Evolutionary conservation across 2,329 filamentous ascomycete species (phyloP), one percentile per base, ranked within the genome.

Genomic region (Cladorrhinum sp.): DNA sequence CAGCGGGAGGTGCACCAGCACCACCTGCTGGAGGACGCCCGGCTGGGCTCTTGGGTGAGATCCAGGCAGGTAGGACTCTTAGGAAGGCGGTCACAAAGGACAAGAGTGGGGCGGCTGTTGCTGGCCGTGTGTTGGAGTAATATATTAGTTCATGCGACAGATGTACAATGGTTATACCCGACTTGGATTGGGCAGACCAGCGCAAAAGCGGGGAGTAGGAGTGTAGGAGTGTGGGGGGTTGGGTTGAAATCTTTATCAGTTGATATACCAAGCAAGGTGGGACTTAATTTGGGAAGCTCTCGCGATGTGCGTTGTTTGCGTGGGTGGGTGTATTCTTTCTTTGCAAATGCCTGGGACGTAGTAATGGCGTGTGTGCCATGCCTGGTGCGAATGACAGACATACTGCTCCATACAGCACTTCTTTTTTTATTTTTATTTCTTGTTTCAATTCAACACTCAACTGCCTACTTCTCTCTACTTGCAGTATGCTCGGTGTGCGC

Each of bases 61-160:
- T 99, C 64, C 87, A 94, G 72, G 77, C 86, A 64, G 94, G 95
- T 49, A 92, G 76, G 75, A 76, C 86, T 2, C 78, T 99, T 72
- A 92, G 83, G 80, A 98, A 98, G 82, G 92, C 92, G 23, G 80
- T 88, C 73, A 98, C 95, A 1, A 93, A 91, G 75, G 95, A 99
- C 75, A 88, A 87, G 74, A 97, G 93, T 75, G 76, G 69, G 53
- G 83, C 91, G 56, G 74, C 86, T 57, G 80, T 87, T 61, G 90
- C 91, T 21, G 94, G 94, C n/a, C 85, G 86, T 63, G 93, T 97
- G 62, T 74, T 86, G 73, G 79, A 78, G 64, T 85, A 76, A 72
- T 67, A 56, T 66, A 61, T 39, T 12, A 55, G 24, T 61, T 68
- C 28, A 68, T 69, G 66, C 64, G 58, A 61, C 55, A 57, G 55